Evolutionary conservation across 2,329 filamentous ascomycete genomes (phyloP).

Genomic region (Bipolaris bicolor): DNA sequence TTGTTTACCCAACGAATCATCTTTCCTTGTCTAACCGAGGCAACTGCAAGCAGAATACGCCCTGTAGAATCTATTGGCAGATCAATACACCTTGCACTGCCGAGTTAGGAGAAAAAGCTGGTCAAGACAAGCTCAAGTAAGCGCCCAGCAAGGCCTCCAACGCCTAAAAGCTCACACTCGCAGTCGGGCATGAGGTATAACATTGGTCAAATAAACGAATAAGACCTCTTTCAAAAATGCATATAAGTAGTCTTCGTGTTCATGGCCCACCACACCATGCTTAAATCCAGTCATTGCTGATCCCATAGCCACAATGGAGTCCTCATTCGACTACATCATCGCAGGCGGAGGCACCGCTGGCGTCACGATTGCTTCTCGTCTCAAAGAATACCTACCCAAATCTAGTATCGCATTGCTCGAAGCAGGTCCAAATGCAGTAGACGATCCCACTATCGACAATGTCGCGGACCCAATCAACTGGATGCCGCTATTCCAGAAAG

Average conservation of each 20-base stretch:
- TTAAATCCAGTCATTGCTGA: not conserved
- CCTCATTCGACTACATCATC: slow-evolving; percentile 27
- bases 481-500: slow-evolving; percentile 10
- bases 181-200: not conserved
- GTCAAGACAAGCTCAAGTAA: not conserved
- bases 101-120: not conserved
- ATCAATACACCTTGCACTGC: too few relatives aligned
- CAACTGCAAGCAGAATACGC: too few relatives aligned
- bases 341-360: slow-evolving; percentile 38
- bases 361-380: slow-evolving; percentile 27
- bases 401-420: slow-evolving; percentile 21
- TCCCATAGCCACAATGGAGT: not conserved
- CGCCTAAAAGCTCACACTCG: not conserved
- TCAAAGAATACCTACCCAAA: slow-evolving; percentile 17
- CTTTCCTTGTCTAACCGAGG: too few relatives aligned
- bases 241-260: not conserved
- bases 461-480: slow-evolving; percentile 10
- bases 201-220: not conserved
- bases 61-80: too few relatives aligned
- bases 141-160: not conserved
- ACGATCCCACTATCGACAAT: slow-evolving; percentile 14
- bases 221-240: too few relatives aligned
- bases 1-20: too few relatives aligned
- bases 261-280: not conserved
- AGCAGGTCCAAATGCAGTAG: slow-evolving; percentile 22